These are phyloP conservation scores for Scheffersomyces ergatensis DNA, from an alignment of 805 yeast species.

Conservation along the genomic window DNA sequence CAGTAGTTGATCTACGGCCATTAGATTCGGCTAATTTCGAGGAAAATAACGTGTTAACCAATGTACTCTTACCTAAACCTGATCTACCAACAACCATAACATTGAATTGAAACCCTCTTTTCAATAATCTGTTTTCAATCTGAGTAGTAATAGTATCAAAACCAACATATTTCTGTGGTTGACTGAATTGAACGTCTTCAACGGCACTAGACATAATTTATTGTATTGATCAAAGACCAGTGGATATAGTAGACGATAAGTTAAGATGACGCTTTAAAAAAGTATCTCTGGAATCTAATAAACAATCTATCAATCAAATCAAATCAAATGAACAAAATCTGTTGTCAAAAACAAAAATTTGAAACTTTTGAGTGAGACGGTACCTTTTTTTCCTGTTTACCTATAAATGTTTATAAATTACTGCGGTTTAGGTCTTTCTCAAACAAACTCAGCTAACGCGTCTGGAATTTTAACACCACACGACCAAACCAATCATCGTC, in stretches of 20 bases:
- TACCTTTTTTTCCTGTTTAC: too few species aligned
- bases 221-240: too few species aligned
- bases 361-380: too few species aligned
- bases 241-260: neutral
- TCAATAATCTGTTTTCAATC: slow-evolving; percentile 87
- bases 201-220: neutral
- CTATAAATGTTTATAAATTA: too few species aligned
- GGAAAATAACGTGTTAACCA: slow-evolving; percentile 87
- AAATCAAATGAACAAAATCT: too few species aligned
- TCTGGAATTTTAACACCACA: too few species aligned
- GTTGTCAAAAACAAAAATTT: too few species aligned
- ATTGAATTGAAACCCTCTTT: slow-evolving; percentile 92
- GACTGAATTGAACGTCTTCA: slow-evolving; percentile 13
- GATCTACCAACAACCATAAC: slow-evolving; percentile 88
- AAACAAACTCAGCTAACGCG: too few species aligned
- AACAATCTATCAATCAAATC: too few species aligned
- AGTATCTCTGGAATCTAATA: too few species aligned
- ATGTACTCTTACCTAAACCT: slow-evolving; percentile 92
- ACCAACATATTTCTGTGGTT: slow-evolving; percentile 85
- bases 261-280: neutral
- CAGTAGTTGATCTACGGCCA: slow-evolving; percentile 67
- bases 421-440: too few species aligned
- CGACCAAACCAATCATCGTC: too few species aligned
- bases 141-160: slow-evolving; percentile 95
- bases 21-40: slow-evolving; percentile 70